These are phyloP conservation scores for Margaritispora aquatica DNA, from an alignment of 495 filamentous ascomycete genomes.

Conservation along the genomic window DNA sequence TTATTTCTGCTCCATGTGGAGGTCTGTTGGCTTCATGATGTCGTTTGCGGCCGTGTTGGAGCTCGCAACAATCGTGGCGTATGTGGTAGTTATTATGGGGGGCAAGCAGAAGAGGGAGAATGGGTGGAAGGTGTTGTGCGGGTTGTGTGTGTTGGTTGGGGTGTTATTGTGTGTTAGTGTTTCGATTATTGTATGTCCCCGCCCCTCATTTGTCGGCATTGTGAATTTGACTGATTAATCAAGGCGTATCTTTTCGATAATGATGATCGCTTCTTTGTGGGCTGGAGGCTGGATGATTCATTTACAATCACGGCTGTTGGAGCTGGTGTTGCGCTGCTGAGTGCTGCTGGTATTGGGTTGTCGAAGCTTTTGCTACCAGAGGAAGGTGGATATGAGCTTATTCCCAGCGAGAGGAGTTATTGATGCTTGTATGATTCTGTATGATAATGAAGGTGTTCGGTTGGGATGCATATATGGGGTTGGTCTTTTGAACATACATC, in stretches of 20 bases:
- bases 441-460: not conserved
- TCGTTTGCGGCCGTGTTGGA: slow-evolving; percentile 72
- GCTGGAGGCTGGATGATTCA: slow-evolving; percentile 74
- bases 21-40: slow-evolving; percentile 80
- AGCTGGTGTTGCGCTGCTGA: slow-evolving; percentile 58
- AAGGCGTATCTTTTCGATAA: slow-evolving; percentile 80
- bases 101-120: slow-evolving; percentile 67
- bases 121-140: slow-evolving; percentile 70
- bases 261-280: slow-evolving; percentile 78
- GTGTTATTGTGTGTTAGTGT: slow-evolving; percentile 61
- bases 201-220: no score
- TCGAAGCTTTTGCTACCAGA: slow-evolving; percentile 63
- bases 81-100: slow-evolving; percentile 65
- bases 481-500: not conserved
- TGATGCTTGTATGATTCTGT: no score
- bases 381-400: slow-evolving; percentile 80
- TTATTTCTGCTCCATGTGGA: slow-evolving; percentile 90
- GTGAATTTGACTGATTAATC: slow-evolving; percentile 5
- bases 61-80: slow-evolving; percentile 67
- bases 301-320: slow-evolving; percentile 74
- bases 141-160: slow-evolving; percentile 55
- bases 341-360: slow-evolving; percentile 53
- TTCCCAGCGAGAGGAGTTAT: slow-evolving; percentile 20
- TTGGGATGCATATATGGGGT: not conserved
- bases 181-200: slow-evolving; percentile 77